These are phyloP conservation scores for Backusella tuberculispora DNA, from an alignment of 192 early-diverging fungal genomes.

Conservation along the genomic window DNA sequence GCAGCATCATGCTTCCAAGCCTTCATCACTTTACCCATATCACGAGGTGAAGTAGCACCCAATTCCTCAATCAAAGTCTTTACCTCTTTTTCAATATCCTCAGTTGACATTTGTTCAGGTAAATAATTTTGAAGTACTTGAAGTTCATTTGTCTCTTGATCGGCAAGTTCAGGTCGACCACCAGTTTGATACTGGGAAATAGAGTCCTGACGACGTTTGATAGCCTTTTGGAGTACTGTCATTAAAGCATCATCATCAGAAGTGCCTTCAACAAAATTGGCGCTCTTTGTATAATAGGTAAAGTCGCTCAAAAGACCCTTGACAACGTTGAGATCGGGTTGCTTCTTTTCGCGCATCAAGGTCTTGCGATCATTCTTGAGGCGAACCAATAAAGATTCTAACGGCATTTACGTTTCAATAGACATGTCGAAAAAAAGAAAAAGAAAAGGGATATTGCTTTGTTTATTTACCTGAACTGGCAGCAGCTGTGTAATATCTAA, in stretches of 20 bases:
- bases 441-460: background rate
- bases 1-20: slow-evolving; percentile 69
- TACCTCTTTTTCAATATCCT: slow-evolving; percentile 72
- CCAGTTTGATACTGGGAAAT: slow-evolving; percentile 64
- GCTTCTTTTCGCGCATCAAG: slow-evolving; percentile 78
- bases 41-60: slow-evolving; percentile 66
- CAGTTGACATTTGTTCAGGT: slow-evolving; percentile 74
- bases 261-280: slow-evolving; percentile 36
- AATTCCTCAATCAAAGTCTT: slow-evolving; percentile 53
- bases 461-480: background rate
- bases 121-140: slow-evolving; percentile 72
- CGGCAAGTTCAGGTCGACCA: slow-evolving; percentile 75
- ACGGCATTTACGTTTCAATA: background rate
- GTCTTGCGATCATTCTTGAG: slow-evolving; percentile 83
- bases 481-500: background rate
- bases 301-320: slow-evolving; percentile 82
- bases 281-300: slow-evolving; percentile 76
- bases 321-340: slow-evolving; percentile 61
- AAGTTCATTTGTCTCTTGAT: slow-evolving; percentile 70
- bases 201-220: slow-evolving; percentile 85
- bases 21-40: slow-evolving; percentile 89
- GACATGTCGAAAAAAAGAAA: background rate
- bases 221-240: slow-evolving; percentile 72
- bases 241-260: slow-evolving; percentile 65
- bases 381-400: slow-evolving; percentile 36